Evolutionary conservation across 495 filamentous ascomycete genomes (phyloP).

Genomic region (Penicillium silybi): DNA sequence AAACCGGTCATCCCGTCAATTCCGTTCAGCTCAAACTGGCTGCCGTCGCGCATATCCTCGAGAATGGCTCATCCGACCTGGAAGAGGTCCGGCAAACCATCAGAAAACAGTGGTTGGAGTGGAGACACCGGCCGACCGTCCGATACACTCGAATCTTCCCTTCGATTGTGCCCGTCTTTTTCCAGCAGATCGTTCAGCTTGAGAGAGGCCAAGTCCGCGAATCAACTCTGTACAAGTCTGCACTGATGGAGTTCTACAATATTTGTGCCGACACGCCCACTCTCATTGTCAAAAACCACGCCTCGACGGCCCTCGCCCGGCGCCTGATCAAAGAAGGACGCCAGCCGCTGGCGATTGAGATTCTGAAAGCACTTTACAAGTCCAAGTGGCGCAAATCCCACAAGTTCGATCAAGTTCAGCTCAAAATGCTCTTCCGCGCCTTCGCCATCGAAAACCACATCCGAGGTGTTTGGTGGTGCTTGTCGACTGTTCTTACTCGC

Average conservation of each 20-base stretch:
- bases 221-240: constrained; percentile 30
- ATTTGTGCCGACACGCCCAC: constrained; percentile 31
- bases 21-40: constrained; percentile 36
- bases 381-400: constrained; percentile 33
- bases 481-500: constrained; percentile 35
- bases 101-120: constrained; percentile 25
- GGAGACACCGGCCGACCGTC: constrained; percentile 3
- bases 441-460: constrained; percentile 27
- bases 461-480: constrained; percentile 43
- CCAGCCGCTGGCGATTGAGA: constrained; percentile 27
- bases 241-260: constrained; percentile 38
- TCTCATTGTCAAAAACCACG: constrained; percentile 34
- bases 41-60: constrained; percentile 34
- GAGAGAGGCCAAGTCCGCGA: constrained; percentile 12
- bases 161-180: constrained; percentile 33
- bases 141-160: constrained; percentile 16
- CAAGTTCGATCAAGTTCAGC: constrained; percentile 35
- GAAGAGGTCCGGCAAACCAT: constrained; percentile 28
- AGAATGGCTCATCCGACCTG: constrained; percentile 22
- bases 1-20: constrained; percentile 24
- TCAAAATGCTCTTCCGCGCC: constrained; percentile 43
- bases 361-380: constrained; percentile 36
- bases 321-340: constrained; percentile 24
- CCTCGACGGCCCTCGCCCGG: constrained; percentile 24
- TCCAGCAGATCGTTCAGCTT: constrained; percentile 33